Evolutionary conservation across 2,329 filamentous ascomycete genomes (phyloP), one percentile per base, ranked within the genome.

Genomic region (Claviceps pusilla): DNA sequence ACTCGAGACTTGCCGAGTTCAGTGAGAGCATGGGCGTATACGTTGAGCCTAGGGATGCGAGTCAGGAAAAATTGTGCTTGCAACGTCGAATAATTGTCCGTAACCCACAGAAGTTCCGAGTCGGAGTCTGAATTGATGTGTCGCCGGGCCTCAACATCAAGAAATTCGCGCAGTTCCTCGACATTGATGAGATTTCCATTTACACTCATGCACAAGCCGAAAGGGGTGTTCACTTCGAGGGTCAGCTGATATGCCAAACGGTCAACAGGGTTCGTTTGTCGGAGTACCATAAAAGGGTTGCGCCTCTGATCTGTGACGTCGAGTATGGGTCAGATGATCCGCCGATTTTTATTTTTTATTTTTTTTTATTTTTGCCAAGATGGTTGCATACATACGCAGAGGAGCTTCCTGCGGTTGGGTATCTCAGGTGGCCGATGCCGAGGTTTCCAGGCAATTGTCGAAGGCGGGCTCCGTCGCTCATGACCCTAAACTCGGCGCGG

Each of bases 91-190:
- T 16, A 1, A 16, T 16, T 16, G 11, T 12, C 28, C 33, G 33
- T 39, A 39, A 55, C 55, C 16, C 24, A 57, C 55, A 65, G 51
- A 31, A 66, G 62, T 48, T 95, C 89, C 61, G 84, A 89, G 71
- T 95, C 89, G 55, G 84, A 89, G 63, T 94, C 88, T 33, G 89
- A 90, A 70, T 95, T 95, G 74, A 93, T 86, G 67, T 94, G 89
- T 60, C 88, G 79, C 65, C 87, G 87, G 7, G 86, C 87, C 59
- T 87, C 85, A 59, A 83, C 73, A 63, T 94, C 88, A 50, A 95
- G 75, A 65, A 83, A 87, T 57, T 75, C 70, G 66, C 79, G 81
- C 50, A 94, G 74, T 52, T 86, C 82, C 2, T 76, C 76, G 5
- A 84, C 80, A 65, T 94, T 79, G 73, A 94, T 87, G 49, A 95